Conservation (phyloP, 352 stramenopile species). For the Globisporangium irregulare region DNA sequence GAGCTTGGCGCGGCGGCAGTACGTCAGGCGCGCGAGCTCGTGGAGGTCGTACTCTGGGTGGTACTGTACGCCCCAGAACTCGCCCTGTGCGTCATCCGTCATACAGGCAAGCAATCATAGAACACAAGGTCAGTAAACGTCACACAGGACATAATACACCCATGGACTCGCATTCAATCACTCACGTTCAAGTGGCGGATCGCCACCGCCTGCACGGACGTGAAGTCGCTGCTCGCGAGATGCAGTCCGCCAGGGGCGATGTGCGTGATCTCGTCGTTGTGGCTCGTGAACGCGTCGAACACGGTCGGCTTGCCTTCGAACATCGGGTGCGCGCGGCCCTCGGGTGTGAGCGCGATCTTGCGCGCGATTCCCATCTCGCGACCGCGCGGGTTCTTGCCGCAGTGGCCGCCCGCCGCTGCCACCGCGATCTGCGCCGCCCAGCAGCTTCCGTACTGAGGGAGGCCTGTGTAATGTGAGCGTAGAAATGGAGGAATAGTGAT, state of each 20-base stretch:
- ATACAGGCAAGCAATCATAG: too few relatives aligned
- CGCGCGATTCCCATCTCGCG: conserved; percentile 75
- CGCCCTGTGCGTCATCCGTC: conserved; percentile 32
- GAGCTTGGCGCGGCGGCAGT: conserved; percentile 67
- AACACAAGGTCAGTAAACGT: neutral
- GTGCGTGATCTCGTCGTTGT: conserved; percentile 83
- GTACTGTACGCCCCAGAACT: conserved; percentile 86
- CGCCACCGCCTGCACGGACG: conserved; percentile 65
- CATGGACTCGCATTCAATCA: too few relatives aligned
- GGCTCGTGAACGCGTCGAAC: conserved; percentile 79
- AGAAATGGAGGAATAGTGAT: neutral
- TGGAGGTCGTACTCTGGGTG: conserved; percentile 84
- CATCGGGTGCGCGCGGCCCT: conserved; percentile 76
- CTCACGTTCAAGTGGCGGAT: conserved; percentile 60
- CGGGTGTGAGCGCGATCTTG: conserved; percentile 73
- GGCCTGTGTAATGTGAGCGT: conserved; percentile 29
- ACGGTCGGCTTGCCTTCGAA: conserved; percentile 78
- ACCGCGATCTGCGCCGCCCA: conserved; percentile 82
- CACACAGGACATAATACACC: conserved; percentile 1
- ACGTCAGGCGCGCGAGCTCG: conserved; percentile 70
- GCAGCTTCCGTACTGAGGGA: conserved; percentile 80
- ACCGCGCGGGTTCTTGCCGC: conserved; percentile 58
- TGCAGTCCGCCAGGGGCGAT: conserved; percentile 54
- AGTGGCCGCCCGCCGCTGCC: conserved; percentile 55
- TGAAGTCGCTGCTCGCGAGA: conserved; percentile 69